These are phyloP conservation scores for Volvariella surrecta DNA, from an alignment of 1,284 basidiomycete genomes.

Conservation along the genomic window DNA sequence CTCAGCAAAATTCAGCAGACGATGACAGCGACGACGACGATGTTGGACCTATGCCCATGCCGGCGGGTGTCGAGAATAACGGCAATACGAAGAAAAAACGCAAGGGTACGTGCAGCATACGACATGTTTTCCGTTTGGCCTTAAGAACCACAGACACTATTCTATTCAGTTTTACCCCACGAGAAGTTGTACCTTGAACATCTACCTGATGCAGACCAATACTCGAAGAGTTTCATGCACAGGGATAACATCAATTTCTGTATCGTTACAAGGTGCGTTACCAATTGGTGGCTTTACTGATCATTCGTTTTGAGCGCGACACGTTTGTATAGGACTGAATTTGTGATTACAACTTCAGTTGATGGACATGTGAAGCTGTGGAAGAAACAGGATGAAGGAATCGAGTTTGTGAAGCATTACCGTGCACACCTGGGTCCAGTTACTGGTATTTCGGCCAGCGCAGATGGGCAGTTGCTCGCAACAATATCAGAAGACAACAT, in stretches of 20 bases:
- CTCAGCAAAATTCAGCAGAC: slow-evolving; percentile 11
- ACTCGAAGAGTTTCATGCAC: slow-evolving; percentile 99
- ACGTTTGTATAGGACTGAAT: slow-evolving; percentile 67
- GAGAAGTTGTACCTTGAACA: slow-evolving; percentile 83
- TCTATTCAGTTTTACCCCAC: slow-evolving; percentile 32
- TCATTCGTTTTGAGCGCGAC: slow-evolving; percentile 2
- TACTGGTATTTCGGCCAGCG: slow-evolving; percentile 77
- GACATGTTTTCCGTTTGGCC: slow-evolving; percentile 3
- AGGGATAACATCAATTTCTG: slow-evolving; percentile 87
- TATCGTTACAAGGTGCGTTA: slow-evolving; percentile 70
- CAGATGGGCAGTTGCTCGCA: slow-evolving; percentile 90
- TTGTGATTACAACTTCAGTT: slow-evolving; percentile 88
- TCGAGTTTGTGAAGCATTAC: slow-evolving; percentile 93
- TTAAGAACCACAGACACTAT: slow-evolving; percentile 16
- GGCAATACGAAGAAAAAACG: slow-evolving; percentile 56
- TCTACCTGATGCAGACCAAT: slow-evolving; percentile 87
- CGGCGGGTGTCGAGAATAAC: slow-evolving; percentile 28
- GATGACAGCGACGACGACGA: slow-evolving; percentile 59
- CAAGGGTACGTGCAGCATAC: slow-evolving; percentile 43
- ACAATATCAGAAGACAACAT: slow-evolving; percentile 80
- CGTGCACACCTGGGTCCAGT: slow-evolving; percentile 85
- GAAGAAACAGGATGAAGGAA: slow-evolving; percentile 94
- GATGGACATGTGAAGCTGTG: slow-evolving; percentile 97
- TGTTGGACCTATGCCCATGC: slow-evolving; percentile 71
- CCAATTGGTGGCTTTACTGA: background rate